Evolutionary conservation across 257 asterid species (phyloP).

Genomic region (Ocimum tenuiflorum): DNA sequence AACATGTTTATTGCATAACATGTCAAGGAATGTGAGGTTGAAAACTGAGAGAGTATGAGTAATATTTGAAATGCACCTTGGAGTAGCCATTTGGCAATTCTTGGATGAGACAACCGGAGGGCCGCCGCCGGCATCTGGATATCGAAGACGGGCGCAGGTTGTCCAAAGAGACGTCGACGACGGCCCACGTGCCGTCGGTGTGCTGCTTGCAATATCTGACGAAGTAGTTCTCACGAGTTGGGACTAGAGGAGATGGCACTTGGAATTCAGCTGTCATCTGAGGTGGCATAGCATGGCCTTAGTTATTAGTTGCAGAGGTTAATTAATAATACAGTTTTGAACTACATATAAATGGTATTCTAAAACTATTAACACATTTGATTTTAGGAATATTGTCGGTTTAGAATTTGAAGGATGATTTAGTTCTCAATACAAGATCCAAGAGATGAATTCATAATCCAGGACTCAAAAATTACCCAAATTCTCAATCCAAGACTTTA

Average conservation of each 20-base stretch:
- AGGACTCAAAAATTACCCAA: too few species aligned
- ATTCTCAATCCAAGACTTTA: too few species aligned
- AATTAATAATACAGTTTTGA: too few species aligned
- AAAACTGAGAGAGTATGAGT: background rate
- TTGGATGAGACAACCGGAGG: conserved; percentile 79
- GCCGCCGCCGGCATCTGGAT: conserved; percentile 53
- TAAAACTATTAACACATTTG: too few species aligned
- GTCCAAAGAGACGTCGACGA: conserved; percentile 73
- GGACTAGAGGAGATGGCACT: conserved; percentile 72
- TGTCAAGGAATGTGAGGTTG: background rate
- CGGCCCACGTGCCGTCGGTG: conserved; percentile 67
- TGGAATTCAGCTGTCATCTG: conserved; percentile 87
- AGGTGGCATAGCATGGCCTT: background rate
- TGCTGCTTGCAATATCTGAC: conserved; percentile 77
- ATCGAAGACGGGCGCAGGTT: conserved; percentile 45
- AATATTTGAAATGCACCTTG: conserved; percentile 32
- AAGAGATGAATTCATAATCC: too few species aligned
- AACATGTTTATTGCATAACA: too few species aligned
- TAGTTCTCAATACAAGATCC: too few species aligned
- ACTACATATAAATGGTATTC: too few species aligned
- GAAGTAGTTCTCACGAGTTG: conserved; percentile 66
- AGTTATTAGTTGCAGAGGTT: too few species aligned
- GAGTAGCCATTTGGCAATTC: conserved; percentile 79
- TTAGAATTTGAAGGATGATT: too few species aligned
- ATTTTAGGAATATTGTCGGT: too few species aligned